phyloP scores from a whole-genome alignment of 768 basidiomycete genomes.

The Xanthoconium stramineum region DNA sequence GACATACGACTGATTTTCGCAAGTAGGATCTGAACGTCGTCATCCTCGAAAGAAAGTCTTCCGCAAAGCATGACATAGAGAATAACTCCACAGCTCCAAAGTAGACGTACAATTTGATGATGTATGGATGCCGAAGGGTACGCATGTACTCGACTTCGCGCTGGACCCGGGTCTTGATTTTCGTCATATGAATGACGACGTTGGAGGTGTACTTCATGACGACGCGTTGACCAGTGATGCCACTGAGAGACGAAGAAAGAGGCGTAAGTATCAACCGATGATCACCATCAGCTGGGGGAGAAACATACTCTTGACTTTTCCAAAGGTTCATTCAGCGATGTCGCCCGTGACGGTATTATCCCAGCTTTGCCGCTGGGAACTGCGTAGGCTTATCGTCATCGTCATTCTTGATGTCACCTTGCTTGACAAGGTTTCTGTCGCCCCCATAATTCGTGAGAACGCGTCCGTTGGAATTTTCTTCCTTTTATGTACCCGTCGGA shows the following conservation, averaged over 20 bases:
- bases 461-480: too few relatives aligned
- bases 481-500: too few relatives aligned
- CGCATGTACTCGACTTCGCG: constrained; percentile 98
- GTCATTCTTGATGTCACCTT: constrained; percentile 3
- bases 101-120: constrained; percentile 82
- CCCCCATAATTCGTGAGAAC: too few relatives aligned
- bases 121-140: constrained; percentile 90
- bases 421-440: too few relatives aligned
- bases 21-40: constrained; percentile 89
- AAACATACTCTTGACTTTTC: constrained; percentile 95
- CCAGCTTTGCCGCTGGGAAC: constrained; percentile 70
- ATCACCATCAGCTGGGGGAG: constrained; percentile 8
- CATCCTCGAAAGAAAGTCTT: constrained; percentile 94
- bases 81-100: constrained; percentile 99
- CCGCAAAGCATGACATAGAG: constrained; percentile 98
- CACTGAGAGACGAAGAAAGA: constrained; percentile 47
- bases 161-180: constrained; percentile 88
- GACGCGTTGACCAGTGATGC: constrained; percentile 95
- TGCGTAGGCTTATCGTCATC: constrained; percentile 12
- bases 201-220: constrained; percentile 98
- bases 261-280: constrained; percentile 10
- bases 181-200: constrained; percentile 86
- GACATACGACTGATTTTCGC: constrained; percentile 86
- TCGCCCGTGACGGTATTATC: constrained; percentile 87
- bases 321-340: constrained; percentile 96